Conservation (phyloP, 2,329 filamentous ascomycete species). For the Aspergillus sp. region DNA sequence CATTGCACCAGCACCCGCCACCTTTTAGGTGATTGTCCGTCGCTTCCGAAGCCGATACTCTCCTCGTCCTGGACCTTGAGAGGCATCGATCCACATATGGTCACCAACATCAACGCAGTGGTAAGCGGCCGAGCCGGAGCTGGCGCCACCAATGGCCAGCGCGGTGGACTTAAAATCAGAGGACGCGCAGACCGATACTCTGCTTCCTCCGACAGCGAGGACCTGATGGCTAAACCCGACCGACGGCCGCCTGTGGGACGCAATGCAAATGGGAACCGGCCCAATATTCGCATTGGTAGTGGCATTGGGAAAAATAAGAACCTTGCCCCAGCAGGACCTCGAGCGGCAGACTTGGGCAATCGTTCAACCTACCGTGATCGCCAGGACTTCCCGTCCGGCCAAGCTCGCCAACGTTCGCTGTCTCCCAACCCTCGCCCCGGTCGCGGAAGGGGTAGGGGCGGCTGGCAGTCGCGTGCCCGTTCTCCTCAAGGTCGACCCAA, state of each 20-base stretch:
- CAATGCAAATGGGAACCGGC: conserved; percentile 25
- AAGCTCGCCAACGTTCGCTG: conserved; percentile 30
- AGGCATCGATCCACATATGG: conserved; percentile 33
- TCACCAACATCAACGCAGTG: conserved; percentile 39
- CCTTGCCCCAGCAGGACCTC: conserved; percentile 18
- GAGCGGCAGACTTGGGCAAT: conserved; percentile 13
- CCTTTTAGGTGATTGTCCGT: conserved; percentile 46
- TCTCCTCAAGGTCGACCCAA: conserved; percentile 21
- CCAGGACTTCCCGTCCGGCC: conserved; percentile 22
- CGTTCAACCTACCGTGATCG: conserved; percentile 26
- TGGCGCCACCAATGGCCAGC: conserved; percentile 16
- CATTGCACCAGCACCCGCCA: conserved; percentile 44
- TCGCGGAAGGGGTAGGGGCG: conserved; percentile 20
- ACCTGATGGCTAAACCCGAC: conserved; percentile 29
- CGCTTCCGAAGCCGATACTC: conserved; percentile 22
- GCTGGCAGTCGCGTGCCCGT: conserved; percentile 19
- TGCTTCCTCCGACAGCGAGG: conserved; percentile 35
- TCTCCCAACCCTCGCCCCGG: conserved; percentile 27
- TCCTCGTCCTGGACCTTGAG: conserved; percentile 42
- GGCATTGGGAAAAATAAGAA: conserved; percentile 29
- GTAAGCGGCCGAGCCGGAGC: conserved; percentile 13
- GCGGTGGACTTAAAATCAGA: conserved; percentile 32
- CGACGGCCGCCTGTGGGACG: conserved; percentile 26
- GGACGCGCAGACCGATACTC: conserved; percentile 33
- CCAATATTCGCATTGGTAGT: conserved; percentile 36